Base-by-base conservation (phyloP, 345 rosid species). In the Salix brachista region DNA sequence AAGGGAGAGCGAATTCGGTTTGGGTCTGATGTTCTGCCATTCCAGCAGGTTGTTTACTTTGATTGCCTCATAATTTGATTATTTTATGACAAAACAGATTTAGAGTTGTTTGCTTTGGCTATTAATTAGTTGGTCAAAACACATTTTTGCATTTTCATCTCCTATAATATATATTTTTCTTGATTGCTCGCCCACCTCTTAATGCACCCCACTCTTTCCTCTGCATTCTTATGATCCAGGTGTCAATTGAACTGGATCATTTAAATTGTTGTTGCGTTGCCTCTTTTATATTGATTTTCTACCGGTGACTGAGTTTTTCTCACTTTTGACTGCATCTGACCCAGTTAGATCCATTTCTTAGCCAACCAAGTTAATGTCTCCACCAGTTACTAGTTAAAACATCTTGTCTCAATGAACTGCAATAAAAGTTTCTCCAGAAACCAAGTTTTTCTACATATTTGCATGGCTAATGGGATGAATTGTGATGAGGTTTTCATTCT, bases 1-100 rank as follows among this genome's bases (percentile, higher is more conserved):
- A 94, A 92, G 85, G 98, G 98, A 17, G 98, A 94, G 81, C 90
- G 97, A 36, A 94, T 84, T 30, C 81, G 97, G 70, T 92, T 94
- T 76, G 80, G 89, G 82, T 94, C 97, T 16, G 98, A 92, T 83
- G 90, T 90, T 79, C 89, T 92, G 58, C 85, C 97, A 79, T 94
- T 92, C 78, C 97, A 91, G 76, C 98, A 94, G 97, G 97, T 94
- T 72, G 42, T 54, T 41, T 72, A 10, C 19, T 8, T 28, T 50
- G 9, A 18, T 19, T 30, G 14, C 5, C 34, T 69, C 44, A 46
- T 50, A 6, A 18, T 50, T 18, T 18, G 58, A 6, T 18, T 50
- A 21, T 50, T 50, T 50, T 18, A 18, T 50, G 10, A 17, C n/a
- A 18, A 50, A 42, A 50, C n/a, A 50, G 58, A 17, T 50, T 18